phyloP scores from a whole-genome alignment of 352 stramenopile genomes.

The Aphanomyces invadans region DNA sequence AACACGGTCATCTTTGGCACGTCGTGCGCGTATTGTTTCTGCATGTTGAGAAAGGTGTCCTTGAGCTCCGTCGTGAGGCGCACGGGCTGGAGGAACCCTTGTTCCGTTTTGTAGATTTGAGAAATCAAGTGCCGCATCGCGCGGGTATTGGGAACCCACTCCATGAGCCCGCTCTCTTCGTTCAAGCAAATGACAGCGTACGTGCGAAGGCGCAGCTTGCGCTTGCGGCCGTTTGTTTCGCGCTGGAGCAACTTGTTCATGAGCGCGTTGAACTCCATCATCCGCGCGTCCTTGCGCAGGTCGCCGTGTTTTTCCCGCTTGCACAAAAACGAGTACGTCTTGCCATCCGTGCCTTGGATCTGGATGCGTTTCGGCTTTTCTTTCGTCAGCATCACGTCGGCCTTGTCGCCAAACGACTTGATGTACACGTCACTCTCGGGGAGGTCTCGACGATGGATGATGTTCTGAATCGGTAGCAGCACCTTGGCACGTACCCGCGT shows the following conservation, averaged over 20 bases:
- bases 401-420: conserved; percentile 78
- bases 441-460: conserved; percentile 30
- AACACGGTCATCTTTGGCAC: conserved; percentile 66
- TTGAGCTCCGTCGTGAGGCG: conserved; percentile 76
- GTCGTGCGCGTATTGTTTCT: conserved; percentile 75
- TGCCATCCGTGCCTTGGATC: conserved; percentile 62
- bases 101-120: conserved; percentile 83
- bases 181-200: conserved; percentile 99
- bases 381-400: conserved; percentile 97
- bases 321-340: conserved; percentile 87
- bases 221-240: conserved; percentile 81
- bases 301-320: conserved; percentile 98
- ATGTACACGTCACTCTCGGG: conserved; percentile 77
- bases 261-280: conserved; percentile 99
- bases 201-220: conserved; percentile 93
- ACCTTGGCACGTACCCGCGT: conserved; percentile 62
- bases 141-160: conserved; percentile 98
- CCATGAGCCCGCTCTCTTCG: conserved; percentile 98
- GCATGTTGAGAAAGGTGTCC: conserved; percentile 82
- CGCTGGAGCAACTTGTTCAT: conserved; percentile 98
- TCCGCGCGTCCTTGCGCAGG: conserved; percentile 98
- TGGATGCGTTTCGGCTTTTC: conserved; percentile 98
- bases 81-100: conserved; percentile 71
- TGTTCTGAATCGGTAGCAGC: conserved; percentile 73
- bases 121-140: conserved; percentile 86